Evolutionary conservation across 2,329 filamentous ascomycete genomes (phyloP).

Genomic region (Alternaria solani): DNA sequence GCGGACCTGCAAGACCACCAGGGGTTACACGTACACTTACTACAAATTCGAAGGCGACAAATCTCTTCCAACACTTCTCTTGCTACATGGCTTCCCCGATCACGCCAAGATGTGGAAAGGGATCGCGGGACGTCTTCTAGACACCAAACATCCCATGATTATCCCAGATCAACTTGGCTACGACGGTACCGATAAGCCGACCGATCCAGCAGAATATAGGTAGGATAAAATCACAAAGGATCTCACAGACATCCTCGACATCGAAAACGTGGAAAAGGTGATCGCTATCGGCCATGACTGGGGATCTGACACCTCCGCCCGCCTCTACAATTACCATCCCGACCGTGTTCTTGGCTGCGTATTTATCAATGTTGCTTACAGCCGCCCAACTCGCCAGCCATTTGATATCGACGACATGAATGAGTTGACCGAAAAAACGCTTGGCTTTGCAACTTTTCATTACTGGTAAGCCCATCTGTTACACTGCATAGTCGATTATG

Average conservation of each 20-base stretch:
- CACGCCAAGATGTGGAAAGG: neutral
- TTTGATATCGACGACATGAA: neutral
- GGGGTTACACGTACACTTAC: neutral
- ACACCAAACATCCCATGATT: fast-evolving
- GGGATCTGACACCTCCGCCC: neutral
- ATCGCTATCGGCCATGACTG: neutral
- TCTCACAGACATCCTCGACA: neutral
- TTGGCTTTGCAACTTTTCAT: too few species aligned
- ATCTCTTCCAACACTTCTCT: neutral
- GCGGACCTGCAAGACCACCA: neutral
- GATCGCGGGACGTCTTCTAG: neutral
- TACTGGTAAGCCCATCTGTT: fast-evolving
- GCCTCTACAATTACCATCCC: neutral
- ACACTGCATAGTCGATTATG: fast-evolving
- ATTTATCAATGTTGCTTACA: neutral
- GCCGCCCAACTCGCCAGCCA: too few species aligned
- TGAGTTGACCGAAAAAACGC: too few species aligned
- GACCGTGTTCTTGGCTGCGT: neutral
- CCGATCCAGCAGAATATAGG: neutral
- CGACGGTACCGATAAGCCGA: neutral
- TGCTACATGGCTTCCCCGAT: neutral
- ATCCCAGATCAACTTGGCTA: neutral
- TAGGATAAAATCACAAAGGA: neutral
- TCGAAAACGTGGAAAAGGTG: neutral
- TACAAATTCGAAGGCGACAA: neutral